Evolutionary conservation across 306 rosid species (phyloP).

Genomic region (Vicia faba): DNA sequence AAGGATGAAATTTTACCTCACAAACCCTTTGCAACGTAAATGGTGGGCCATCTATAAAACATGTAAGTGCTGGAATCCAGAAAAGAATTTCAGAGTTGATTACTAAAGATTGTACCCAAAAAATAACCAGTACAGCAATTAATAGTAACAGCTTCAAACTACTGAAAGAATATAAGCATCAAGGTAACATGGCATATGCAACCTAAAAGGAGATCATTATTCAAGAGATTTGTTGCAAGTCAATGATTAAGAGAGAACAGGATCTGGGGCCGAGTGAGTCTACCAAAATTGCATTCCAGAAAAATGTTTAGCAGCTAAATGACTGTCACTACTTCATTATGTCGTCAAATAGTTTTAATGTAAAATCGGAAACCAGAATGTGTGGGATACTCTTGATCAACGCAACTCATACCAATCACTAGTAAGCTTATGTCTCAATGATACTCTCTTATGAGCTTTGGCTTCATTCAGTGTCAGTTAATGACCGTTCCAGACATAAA

Average conservation of each 20-base stretch:
- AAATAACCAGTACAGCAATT: neutral
- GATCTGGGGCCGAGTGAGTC: neutral
- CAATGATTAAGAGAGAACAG: neutral
- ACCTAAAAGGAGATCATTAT: constrained; percentile 5
- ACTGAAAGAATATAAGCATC: constrained; percentile 9
- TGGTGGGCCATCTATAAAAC: constrained; percentile 90
- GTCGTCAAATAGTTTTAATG: constrained; percentile 15
- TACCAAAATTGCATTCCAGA: neutral
- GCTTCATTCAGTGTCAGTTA: neutral
- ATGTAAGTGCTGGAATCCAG: constrained; percentile 63
- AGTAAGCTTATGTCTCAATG: constrained; percentile 12
- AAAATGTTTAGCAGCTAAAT: constrained; percentile 29
- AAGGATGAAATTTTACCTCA: constrained; percentile 58
- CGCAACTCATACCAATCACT: constrained; percentile 8
- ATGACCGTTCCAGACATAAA: neutral
- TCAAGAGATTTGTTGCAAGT: constrained; percentile 5
- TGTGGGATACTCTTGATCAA: constrained; percentile 7
- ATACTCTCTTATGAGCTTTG: neutral
- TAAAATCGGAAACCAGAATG: constrained; percentile 3
- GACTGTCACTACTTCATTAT: constrained; percentile 16
- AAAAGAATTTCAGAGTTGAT: constrained; percentile 36
- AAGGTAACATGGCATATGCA: constrained; percentile 5
- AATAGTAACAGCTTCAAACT: constrained; percentile 5
- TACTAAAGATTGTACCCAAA: constrained; percentile 17
- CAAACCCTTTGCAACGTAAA: constrained; percentile 94